Base-by-base conservation (phyloP, 139 green algal genomes). In the Desmodesmus armatus region DNA sequence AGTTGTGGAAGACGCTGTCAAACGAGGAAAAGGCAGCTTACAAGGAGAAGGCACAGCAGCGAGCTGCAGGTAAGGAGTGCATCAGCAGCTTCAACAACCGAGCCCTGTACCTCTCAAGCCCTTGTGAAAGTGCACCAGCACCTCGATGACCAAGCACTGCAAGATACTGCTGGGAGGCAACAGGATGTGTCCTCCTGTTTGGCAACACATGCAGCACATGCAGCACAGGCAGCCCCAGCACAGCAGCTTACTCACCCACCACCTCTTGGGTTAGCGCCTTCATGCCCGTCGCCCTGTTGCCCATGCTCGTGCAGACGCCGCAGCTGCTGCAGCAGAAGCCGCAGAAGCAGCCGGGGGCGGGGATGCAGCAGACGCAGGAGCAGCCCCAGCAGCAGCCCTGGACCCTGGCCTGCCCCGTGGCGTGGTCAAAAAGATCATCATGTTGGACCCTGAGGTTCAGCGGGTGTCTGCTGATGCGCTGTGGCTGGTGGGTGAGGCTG, bases 21-120 rank as follows among this genome's bases (percentile, higher is more conserved):
- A 91, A 95, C 0, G 92, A 94, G 39, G 88, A 96, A 33, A 92
- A 91, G 71, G 75, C 88, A 31, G 19, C 23, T 4, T 96, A 89
- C 76, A 91, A 91, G 73, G 73, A 91, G 27, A 39, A 41, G 9
- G 85, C 91, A 2, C 29, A 71, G 35, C n/a, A 87, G 60, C 71
- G 77, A n/a, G 51, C 49, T 80, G 63, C 23, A 37, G 51, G 47
- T 31, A n/a, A n/a, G n/a, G 35, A 75, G 33, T 15, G 77, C 43
- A 49, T 70, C 73, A 67, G 74, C 83, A 82, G 84, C n/a, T n/a
- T n/a, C n/a, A n/a, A n/a, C n/a, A n/a, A n/a, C n/a, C n/a, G n/a
- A n/a, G n/a, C n/a, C n/a, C n/a, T n/a, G n/a, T n/a, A n/a, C n/a
- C n/a, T n/a, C n/a, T n/a, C n/a, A n/a, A n/a, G n/a, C n/a, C n/a